phyloP scores from a whole-genome alignment of 306 rosid genomes.

The Fragaria iinumae region DNA sequence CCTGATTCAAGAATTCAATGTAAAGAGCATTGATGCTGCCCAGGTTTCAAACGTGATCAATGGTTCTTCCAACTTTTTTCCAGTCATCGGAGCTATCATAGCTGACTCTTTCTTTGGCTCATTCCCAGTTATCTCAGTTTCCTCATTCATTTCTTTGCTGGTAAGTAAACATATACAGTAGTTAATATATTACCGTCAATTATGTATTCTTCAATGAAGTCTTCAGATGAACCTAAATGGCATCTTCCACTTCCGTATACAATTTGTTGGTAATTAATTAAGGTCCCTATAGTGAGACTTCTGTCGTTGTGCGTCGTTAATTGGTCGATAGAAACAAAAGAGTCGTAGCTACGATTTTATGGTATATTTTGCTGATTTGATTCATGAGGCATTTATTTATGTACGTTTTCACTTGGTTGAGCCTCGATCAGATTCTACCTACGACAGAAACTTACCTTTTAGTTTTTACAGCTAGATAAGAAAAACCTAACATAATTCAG shows the following conservation, averaged over 20 bases:
- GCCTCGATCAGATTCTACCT: no score
- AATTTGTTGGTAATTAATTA: no score
- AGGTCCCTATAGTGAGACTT: no score
- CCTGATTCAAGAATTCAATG: conserved; percentile 41
- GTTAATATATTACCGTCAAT: background rate
- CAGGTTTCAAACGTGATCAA: conserved; percentile 39
- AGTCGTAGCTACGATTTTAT: no score
- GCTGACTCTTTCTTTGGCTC: conserved; percentile 58
- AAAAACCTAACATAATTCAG: no score
- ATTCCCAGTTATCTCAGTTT: conserved; percentile 36
- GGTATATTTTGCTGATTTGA: no score
- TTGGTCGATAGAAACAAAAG: no score
- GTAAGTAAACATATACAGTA: background rate
- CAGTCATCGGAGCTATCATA: conserved; percentile 46
- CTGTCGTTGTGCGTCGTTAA: no score
- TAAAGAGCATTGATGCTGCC: conserved; percentile 52
- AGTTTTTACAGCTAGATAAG: no score
- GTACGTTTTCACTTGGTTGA: no score
- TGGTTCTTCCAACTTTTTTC: conserved; percentile 37
- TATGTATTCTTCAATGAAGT: background rate
- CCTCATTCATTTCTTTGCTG: conserved; percentile 30
- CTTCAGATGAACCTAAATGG: background rate
- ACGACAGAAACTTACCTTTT: no score
- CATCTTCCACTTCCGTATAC: background rate
- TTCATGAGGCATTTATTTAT: no score